Base-by-base conservation (phyloP, 805 yeast genomes). In the Clavispora vitiphila region DNA sequence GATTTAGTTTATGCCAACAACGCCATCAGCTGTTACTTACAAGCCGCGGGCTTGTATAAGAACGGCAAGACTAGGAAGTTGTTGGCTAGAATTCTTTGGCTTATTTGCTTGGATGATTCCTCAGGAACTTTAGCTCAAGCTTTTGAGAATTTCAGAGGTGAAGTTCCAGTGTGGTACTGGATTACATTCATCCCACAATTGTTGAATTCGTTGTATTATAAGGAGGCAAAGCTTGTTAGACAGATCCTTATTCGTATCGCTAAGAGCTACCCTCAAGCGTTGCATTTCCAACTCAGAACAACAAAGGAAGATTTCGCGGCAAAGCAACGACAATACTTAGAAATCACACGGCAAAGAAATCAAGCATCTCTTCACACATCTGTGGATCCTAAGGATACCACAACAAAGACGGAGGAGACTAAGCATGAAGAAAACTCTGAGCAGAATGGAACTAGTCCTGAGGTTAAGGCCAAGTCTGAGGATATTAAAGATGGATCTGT, bases 141-240 rank as follows among this genome's bases (percentile, higher is more conserved):
- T 0, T 91, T 91, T 62, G 96, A 89, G 42, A 81, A 85, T 38
- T 93, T 87, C 61, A 78, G 90, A 48, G 97, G 98, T 16, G 99
- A 95, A 49, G 88, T 88, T 32, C 99, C 99, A 4, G 96, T 91
- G 2, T 93, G 99, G 99, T 91, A 91, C 62, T 93, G 98, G 98
- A 88, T 93, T 35, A 88, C 98, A 0, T 93, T 85, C 56, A 89
- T 93, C 51, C 99, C 99, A 2, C 99, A 95, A 63, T 71, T 93
- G 45, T 70, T 93, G 51, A 83, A 96, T 0, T 83, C 96, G 0
- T 70, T 93, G 46, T 86, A 97, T 1, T 96, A 89, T 53, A 84
- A 81, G 53, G 98, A 93, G 60, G 98, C 97, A 0, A 76, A 79
- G 42, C 72, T 89, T 61, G 96, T 91, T 2, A 82, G 96, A 46